Evolutionary conservation across 345 rosid genomes (phyloP).

Genomic region (Combretum micranthum): DNA sequence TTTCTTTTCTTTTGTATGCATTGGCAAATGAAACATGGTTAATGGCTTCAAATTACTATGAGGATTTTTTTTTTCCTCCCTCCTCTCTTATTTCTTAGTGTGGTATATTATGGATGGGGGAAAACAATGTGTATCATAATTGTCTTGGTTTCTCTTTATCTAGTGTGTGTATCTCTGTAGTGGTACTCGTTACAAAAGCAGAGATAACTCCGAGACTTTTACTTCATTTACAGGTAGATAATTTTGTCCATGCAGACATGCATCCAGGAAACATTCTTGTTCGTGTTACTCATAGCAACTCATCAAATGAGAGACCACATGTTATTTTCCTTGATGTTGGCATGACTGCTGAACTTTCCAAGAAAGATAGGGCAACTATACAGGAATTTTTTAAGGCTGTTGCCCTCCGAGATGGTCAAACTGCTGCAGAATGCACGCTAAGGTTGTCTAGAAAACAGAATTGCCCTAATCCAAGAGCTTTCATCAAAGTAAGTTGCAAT

Average conservation of each 20-base stretch:
- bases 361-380: conserved; percentile 28
- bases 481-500: conserved; percentile 7
- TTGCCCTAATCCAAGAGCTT: conserved; percentile 14
- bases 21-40: too few species aligned
- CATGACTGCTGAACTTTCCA: conserved; percentile 46
- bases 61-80: too few species aligned
- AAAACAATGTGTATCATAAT: too few species aligned
- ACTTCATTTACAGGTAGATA: conserved; percentile 10
- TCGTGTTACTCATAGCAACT: conserved; percentile 1
- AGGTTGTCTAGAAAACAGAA: conserved; percentile 11
- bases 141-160: too few species aligned
- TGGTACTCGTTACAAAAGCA: too few species aligned
- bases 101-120: too few species aligned
- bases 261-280: conserved; percentile 17
- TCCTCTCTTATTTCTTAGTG: too few species aligned
- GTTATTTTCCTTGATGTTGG: conserved; percentile 43
- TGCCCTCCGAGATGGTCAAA: conserved; percentile 38
- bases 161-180: too few species aligned
- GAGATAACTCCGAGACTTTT: not conserved
- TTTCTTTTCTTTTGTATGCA: too few species aligned
- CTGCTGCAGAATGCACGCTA: conserved; percentile 34
- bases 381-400: conserved; percentile 39
- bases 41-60: too few species aligned
- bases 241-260: conserved; percentile 17
- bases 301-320: conserved; percentile 28